Percentiles rank a stretch among this genome's conserved stretches.
Evolutionary conservation across 2,329 filamentous ascomycete species (phyloP).

Genomic region (Arthrinium phaeospermum): DNA sequence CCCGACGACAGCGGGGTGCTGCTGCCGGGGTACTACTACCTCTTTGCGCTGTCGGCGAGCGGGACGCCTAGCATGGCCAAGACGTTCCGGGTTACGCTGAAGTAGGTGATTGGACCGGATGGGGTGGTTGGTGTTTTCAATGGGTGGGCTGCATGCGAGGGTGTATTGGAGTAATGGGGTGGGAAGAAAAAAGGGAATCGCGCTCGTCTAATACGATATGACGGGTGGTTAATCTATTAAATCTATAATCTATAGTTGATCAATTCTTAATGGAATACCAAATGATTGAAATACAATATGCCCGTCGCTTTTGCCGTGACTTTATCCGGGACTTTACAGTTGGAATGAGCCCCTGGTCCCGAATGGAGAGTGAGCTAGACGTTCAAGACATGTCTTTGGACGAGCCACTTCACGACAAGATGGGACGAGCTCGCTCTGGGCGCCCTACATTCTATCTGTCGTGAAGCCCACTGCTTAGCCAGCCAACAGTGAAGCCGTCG

Average conservation of each 20-base stretch:
- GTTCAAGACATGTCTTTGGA: too few relatives aligned
- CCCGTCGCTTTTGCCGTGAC: not conserved
- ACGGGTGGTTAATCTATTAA: not conserved
- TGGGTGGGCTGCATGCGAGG: not conserved
- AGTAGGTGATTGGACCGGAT: not conserved
- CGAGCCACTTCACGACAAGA: not conserved
- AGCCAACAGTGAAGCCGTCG: not conserved
- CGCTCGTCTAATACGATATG: not conserved
- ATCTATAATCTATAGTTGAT: slow-evolving; percentile 7
- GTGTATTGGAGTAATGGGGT: not conserved
- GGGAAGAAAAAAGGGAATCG: not conserved
- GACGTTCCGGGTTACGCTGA: slow-evolving; percentile 40
- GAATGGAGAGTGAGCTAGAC: too few relatives aligned
- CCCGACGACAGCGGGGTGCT: slow-evolving; percentile 55
- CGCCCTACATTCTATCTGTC: not conserved
- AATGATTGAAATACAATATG: not conserved
- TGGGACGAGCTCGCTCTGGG: not conserved
- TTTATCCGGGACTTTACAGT: not conserved
- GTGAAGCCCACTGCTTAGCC: not conserved
- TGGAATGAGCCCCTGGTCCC: not conserved
- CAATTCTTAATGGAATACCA: not conserved
- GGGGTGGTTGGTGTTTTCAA: not conserved
- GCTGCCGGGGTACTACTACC: slow-evolving; percentile 59
- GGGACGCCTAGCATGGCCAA: slow-evolving; percentile 54
- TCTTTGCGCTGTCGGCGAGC: slow-evolving; percentile 54